Evolutionary conservation across 164 flowering plant genomes (phyloP), one percentile per base, ranked within the genome.

Genomic region (Amborella trichopoda): DNA sequence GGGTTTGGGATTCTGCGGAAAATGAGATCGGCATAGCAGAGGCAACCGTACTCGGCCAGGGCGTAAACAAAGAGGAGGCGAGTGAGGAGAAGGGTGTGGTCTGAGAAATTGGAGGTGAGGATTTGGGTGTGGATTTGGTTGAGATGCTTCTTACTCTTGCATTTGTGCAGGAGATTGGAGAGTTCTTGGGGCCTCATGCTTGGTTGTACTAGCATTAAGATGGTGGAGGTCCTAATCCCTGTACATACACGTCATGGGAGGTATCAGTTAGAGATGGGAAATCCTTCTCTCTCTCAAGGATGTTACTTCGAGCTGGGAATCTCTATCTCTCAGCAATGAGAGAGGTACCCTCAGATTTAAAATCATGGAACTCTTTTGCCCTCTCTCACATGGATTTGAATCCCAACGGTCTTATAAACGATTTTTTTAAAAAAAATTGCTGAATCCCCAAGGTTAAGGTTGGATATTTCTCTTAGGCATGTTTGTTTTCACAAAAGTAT

Each of bases 11-110:
- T 53, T 43, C 3, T 38, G 2, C 34, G 46, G 45, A 82, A 86
- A 34, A 82, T 48, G 25, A 43, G 18, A 28, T 53, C 3, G 23
- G 95, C 89, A 19, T 82, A 76, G 34, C 20, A 28, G 42, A 75
- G 69, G 43, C 70, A 68, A 14, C 64, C 63, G 0, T 48, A 24
- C 5, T 60, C 47, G 1, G 79, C 68, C 26, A 67, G 16, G 8
- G 83, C 71, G 42, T 56, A 70, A 49, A 66, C 49, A 62, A 78
- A 75, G 41, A 81, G 75, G 53, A 84, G 75, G 24, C 87, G 80
- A 51, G 73, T 57, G 34, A 71, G 51, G 64, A 81, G 78, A 45
- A 67, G 72, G 52, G 49, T 57, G 27, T 71, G 66, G 50, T 2
- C 17, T 75, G 73, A 40, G 73, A 68, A 6, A 54, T 52, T 37